phyloP scores from a whole-genome alignment of 1,284 basidiomycete species.

The Boletus sp. region DNA sequence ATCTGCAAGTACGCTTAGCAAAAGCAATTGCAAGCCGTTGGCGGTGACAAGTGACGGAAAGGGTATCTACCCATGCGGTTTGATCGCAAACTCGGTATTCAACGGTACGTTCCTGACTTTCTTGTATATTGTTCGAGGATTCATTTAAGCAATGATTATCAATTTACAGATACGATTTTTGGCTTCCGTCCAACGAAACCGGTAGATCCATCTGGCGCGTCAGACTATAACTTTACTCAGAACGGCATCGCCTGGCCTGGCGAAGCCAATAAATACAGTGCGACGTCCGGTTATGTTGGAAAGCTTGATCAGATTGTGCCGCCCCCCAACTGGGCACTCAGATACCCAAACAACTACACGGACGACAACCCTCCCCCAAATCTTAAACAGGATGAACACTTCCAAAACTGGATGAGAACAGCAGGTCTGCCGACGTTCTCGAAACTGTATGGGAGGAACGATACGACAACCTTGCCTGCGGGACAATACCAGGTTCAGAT shows the following conservation, averaged over 20 bases:
- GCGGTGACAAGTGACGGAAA: constrained; percentile 48
- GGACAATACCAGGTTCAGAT: constrained; percentile 80
- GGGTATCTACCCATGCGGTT: constrained; percentile 89
- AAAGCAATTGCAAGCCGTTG: constrained; percentile 89
- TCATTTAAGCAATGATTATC: not conserved
- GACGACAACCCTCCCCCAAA: constrained; percentile 68
- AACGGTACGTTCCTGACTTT: constrained; percentile 64
- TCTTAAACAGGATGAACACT: constrained; percentile 81
- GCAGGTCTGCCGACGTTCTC: constrained; percentile 96
- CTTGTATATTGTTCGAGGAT: not conserved
- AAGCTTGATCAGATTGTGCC: constrained; percentile 67
- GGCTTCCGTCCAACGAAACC: constrained; percentile 58
- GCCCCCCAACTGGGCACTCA: constrained; percentile 85
- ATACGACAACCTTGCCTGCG: constrained; percentile 64
- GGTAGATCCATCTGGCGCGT: constrained; percentile 45
- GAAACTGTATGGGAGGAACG: constrained; percentile 92
- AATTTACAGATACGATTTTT: constrained; percentile 69
- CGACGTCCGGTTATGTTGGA: constrained; percentile 51
- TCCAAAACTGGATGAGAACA: constrained; percentile 99
- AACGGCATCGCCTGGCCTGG: constrained; percentile 92
- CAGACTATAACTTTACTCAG: constrained; percentile 74
- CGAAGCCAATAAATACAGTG: constrained; percentile 85
- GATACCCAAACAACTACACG: constrained; percentile 77
- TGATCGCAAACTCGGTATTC: constrained; percentile 98
- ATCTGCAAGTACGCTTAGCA: constrained; percentile 50